Evolutionary conservation across 345 rosid species (phyloP).

Genomic region (Carallia brachiata): DNA sequence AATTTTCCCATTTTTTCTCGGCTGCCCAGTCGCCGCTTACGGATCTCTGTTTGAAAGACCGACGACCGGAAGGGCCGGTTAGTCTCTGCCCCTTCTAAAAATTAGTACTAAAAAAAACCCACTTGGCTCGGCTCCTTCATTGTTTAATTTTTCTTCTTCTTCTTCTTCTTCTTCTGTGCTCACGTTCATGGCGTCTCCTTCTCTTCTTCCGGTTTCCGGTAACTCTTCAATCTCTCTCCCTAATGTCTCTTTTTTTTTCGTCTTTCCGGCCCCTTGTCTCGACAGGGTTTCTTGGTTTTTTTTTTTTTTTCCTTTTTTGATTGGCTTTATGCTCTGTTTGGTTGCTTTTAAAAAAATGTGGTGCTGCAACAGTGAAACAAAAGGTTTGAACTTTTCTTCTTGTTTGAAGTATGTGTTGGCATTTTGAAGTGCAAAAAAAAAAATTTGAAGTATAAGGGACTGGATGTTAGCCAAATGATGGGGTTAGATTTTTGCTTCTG

Average conservation of each 20-base stretch:
- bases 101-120: not conserved
- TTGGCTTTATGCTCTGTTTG: not conserved
- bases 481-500: not conserved
- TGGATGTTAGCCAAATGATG: not conserved
- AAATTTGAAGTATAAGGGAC: not conserved
- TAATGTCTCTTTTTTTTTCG: not conserved
- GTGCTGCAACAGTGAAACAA: not conserved
- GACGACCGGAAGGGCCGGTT: not conserved
- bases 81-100: not conserved
- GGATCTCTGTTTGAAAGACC: not conserved
- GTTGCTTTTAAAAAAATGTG: not conserved
- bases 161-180: not conserved
- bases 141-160: too few species aligned
- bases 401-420: not conserved
- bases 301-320: too few species aligned
- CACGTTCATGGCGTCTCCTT: constrained; percentile 26
- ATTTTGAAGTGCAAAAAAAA: not conserved
- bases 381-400: not conserved
- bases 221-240: not conserved
- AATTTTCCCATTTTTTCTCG: too few species aligned
- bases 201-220: constrained; percentile 32
- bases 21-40: too few species aligned
- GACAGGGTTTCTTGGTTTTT: not conserved
- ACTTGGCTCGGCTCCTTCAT: not conserved
- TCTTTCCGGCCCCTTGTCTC: not conserved